phyloP scores from a whole-genome alignment of 768 basidiomycete species.

The Amanita muscaria region DNA sequence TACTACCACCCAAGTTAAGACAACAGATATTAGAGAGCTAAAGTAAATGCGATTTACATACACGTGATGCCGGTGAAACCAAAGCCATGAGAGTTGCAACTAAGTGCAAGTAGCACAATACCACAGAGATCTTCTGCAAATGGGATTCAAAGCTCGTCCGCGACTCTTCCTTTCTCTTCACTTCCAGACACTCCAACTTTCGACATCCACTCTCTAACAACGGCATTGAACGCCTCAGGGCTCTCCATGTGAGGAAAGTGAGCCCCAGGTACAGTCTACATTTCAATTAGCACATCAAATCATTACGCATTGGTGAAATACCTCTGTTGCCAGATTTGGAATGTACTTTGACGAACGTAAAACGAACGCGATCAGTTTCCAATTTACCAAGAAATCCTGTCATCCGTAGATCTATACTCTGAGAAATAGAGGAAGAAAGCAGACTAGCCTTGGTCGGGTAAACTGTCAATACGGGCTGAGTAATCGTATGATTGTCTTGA shows the following conservation, averaged over 20 bases:
- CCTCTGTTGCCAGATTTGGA: conserved; percentile 31
- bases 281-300: no score
- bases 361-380: conserved; percentile 23
- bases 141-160: no score
- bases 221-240: conserved; percentile 40
- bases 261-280: conserved; percentile 43
- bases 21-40: no score
- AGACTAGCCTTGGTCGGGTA: conserved; percentile 29
- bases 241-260: conserved; percentile 67
- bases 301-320: conserved; percentile 14
- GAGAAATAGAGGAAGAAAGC: neutral
- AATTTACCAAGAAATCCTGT: conserved; percentile 43
- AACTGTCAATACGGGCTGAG: conserved; percentile 34
- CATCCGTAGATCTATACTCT: neutral
- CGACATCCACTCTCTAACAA: conserved; percentile 49
- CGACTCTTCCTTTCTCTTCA: no score
- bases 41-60: no score
- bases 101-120: no score
- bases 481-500: conserved; percentile 38
- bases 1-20: no score
- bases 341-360: conserved; percentile 30
- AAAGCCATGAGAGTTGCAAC: no score
- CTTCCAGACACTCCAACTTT: no score
- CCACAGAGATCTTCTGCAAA: no score
- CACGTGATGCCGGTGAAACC: no score